Conservation (phyloP, 2,329 filamentous ascomycete species). For the Apiospora rasikravindrae region DNA sequence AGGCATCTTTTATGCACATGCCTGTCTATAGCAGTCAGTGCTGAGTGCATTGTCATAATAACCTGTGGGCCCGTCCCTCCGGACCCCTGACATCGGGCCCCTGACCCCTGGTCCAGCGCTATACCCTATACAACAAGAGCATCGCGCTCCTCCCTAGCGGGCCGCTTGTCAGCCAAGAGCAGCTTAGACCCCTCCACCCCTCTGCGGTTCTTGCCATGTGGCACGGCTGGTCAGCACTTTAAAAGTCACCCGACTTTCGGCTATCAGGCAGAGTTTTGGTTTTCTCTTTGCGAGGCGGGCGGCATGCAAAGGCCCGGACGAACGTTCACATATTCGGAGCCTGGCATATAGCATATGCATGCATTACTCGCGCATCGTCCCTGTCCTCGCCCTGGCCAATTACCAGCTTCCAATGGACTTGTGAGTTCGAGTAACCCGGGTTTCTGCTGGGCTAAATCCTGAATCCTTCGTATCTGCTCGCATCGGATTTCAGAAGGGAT, state of each 20-base stretch:
- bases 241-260: not conserved
- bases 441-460: not conserved
- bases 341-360: not conserved
- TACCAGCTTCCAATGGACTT: not conserved
- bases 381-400: not conserved
- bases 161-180: conserved; percentile 4
- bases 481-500: not conserved
- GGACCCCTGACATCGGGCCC: not conserved
- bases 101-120: not conserved
- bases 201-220: not conserved
- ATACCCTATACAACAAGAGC: not conserved
- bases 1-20: too few relatives aligned
- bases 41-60: too few relatives aligned
- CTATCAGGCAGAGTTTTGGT: not conserved
- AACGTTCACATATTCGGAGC: not conserved
- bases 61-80: not conserved
- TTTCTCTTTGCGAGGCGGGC: not conserved
- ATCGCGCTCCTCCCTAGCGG: not conserved
- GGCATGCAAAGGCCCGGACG: not conserved
- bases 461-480: not conserved
- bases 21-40: not conserved
- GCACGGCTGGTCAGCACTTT: not conserved
- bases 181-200: not conserved
- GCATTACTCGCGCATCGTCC: not conserved
- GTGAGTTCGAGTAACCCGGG: not conserved